These are phyloP conservation scores for Claviceps capensis DNA, from an alignment of 2,329 filamentous ascomycete species.

Conservation along the genomic window DNA sequence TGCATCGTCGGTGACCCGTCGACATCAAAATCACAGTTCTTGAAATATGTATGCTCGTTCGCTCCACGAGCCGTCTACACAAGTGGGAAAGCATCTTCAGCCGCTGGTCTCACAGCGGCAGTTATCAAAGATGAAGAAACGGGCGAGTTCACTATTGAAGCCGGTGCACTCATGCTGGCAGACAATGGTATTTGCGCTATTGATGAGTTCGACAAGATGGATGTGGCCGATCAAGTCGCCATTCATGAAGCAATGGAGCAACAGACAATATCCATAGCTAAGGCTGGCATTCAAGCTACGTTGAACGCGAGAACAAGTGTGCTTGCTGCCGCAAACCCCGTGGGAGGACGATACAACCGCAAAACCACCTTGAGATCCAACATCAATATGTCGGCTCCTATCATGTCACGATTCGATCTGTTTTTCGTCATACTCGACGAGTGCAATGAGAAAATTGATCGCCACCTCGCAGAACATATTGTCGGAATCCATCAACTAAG, in stretches of 20 bases:
- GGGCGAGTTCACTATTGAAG: conserved; percentile 96
- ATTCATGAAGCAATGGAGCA: conserved; percentile 99
- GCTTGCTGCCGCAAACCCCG: conserved; percentile 88
- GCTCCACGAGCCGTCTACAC: conserved; percentile 96
- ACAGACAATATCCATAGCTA: conserved; percentile 97
- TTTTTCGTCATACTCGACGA: conserved; percentile 98
- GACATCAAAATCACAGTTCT: conserved; percentile 93
- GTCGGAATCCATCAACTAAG: conserved; percentile 86
- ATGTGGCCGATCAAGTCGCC: conserved; percentile 89
- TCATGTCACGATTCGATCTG: conserved; percentile 98
- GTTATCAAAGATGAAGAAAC: conserved; percentile 98
- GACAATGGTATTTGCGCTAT: conserved; percentile 97
- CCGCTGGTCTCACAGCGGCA: conserved; percentile 90
- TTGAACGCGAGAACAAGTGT: conserved; percentile 93
- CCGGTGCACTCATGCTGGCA: conserved; percentile 92
- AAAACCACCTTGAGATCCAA: conserved; percentile 88
- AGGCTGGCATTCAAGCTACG: conserved; percentile 95
- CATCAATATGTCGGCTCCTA: conserved; percentile 96
- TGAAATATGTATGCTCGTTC: conserved; percentile 96
- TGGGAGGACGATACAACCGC: conserved; percentile 92
- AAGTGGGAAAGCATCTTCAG: conserved; percentile 92
- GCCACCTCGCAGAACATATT: conserved; percentile 86
- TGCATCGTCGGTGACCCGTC: conserved; percentile 96
- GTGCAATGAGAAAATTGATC: conserved; percentile 83
- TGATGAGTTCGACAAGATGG: conserved; percentile 99